phyloP scores from a whole-genome alignment of 169 alveolate genomes.

The Babesia ovis region DNA sequence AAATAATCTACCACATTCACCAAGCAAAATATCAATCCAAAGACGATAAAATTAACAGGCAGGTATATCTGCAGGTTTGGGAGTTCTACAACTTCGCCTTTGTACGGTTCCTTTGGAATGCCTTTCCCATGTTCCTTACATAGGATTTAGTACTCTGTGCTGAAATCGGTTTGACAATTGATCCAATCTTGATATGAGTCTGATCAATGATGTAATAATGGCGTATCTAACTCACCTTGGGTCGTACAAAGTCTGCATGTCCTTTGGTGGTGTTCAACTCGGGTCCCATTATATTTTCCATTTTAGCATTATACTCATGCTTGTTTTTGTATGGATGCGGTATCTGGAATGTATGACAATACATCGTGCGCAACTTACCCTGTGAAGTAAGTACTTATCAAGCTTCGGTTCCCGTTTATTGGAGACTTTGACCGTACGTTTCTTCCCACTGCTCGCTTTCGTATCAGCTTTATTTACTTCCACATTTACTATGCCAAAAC shows the following conservation, averaged over 20 bases:
- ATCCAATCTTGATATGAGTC: constrained; percentile 48
- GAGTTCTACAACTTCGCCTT: constrained; percentile 29
- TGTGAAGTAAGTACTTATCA: constrained; percentile 52
- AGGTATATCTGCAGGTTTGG: too few species aligned
- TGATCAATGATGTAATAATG: neutral
- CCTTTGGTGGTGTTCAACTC: constrained; percentile 85
- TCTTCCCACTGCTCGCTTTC: constrained; percentile 3
- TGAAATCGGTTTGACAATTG: constrained; percentile 64
- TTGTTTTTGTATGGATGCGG: constrained; percentile 59
- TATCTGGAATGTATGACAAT: constrained; percentile 15
- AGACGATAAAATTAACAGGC: too few species aligned
- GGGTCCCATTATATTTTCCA: constrained; percentile 73
- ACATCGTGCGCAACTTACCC: constrained; percentile 29
- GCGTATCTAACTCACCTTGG: constrained; percentile 73
- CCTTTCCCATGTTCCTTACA: constrained; percentile 53
- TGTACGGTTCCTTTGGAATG: constrained; percentile 42
- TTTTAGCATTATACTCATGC: constrained; percentile 57
- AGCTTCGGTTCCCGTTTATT: constrained; percentile 56
- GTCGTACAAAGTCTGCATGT: constrained; percentile 81
- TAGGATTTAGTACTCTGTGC: constrained; percentile 44
- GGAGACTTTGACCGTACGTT: constrained; percentile 30
- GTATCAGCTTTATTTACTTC: constrained; percentile 1
- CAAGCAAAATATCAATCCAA: too few species aligned
- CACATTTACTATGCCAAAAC: constrained; percentile 27
- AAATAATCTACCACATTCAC: too few species aligned